Conservation (phyloP, 768 basidiomycete species). For the Auricularia heimuer region DNA sequence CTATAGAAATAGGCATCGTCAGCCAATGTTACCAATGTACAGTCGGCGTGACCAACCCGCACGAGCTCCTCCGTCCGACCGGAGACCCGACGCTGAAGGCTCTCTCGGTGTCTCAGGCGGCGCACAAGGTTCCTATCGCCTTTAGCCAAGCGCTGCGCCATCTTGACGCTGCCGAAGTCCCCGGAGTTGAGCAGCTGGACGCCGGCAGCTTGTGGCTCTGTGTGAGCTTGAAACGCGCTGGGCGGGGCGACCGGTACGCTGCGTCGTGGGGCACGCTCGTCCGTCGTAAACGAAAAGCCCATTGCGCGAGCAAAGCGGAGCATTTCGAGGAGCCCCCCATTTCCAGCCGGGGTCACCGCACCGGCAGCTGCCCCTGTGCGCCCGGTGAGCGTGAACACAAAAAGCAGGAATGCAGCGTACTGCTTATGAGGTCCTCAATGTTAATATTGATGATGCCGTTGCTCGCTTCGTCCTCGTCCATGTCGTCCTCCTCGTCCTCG, state of each 20-base stretch:
- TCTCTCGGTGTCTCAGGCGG: conserved; percentile 34
- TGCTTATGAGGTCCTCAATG: background rate
- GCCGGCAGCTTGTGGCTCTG: conserved; percentile 55
- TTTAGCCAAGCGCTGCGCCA: conserved; percentile 36
- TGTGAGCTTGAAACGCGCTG: conserved; percentile 31
- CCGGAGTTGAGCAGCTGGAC: conserved; percentile 59
- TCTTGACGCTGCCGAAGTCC: conserved; percentile 63
- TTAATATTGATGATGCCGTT: conserved; percentile 11
- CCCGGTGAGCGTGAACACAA: conserved; percentile 6
- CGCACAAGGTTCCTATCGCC: conserved; percentile 40
- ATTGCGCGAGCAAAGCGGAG: background rate
- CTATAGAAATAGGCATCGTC: conserved; percentile 26
- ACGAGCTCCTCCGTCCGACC: conserved; percentile 42
- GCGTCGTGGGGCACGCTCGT: background rate
- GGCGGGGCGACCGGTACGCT: conserved; percentile 7
- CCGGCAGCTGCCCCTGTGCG: conserved; percentile 18
- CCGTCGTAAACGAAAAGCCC: background rate
- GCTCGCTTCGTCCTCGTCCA: conserved; percentile 11
- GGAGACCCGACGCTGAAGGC: conserved; percentile 12
- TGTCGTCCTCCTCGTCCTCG: conserved; percentile 8
- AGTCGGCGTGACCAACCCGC: conserved; percentile 32
- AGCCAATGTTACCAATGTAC: background rate
- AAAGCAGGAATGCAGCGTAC: background rate
- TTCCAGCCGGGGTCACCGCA: conserved; percentile 3
- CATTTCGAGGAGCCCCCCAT: conserved; percentile 8